Conservation (phyloP, 2,329 filamentous ascomycete genomes). For the Dendryphion nanum region DNA sequence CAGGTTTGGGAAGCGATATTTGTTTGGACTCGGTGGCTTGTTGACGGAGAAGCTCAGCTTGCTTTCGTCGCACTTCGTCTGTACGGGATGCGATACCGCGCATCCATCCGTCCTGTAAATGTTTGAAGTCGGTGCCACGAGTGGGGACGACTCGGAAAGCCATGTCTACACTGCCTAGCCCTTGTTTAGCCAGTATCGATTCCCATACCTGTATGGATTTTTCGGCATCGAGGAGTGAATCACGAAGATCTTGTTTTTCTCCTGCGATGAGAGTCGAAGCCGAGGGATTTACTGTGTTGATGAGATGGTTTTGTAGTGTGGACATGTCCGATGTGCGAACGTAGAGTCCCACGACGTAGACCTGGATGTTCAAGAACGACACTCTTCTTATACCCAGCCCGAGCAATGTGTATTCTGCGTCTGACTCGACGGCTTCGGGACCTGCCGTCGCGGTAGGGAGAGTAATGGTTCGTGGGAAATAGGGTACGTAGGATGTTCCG, state of each 20-base stretch:
- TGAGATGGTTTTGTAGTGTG: constrained; percentile 72
- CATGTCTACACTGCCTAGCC: constrained; percentile 60
- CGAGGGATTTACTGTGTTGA: constrained; percentile 70
- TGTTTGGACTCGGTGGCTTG: constrained; percentile 43
- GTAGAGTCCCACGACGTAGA: constrained; percentile 94
- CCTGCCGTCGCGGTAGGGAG: constrained; percentile 50
- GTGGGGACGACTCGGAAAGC: constrained; percentile 83
- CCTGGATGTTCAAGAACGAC: constrained; percentile 83
- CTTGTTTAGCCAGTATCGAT: constrained; percentile 59
- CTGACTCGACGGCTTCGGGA: constrained; percentile 19
- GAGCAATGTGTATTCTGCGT: constrained; percentile 77
- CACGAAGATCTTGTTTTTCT: constrained; percentile 74
- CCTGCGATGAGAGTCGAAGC: constrained; percentile 80
- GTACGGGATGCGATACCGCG: constrained; percentile 76
- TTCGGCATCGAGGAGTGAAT: constrained; percentile 66
- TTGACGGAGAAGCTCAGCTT: constrained; percentile 37
- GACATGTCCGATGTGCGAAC: constrained; percentile 80
- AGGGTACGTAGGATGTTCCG: constrained; percentile 74
- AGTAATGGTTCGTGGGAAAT: constrained; percentile 71
- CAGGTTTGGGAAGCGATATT: constrained; percentile 29
- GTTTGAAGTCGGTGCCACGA: constrained; percentile 91
- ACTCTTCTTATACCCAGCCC: constrained; percentile 87
- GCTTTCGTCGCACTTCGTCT: constrained; percentile 46
- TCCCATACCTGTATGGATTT: constrained; percentile 74
- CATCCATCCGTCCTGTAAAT: constrained; percentile 88